A percentile compares a stretch with the other conserved stretches of the same genome.
phyloP scores from a whole-genome alignment of 805 yeast genomes.

The Scheffersomyces coipomensis region DNA sequence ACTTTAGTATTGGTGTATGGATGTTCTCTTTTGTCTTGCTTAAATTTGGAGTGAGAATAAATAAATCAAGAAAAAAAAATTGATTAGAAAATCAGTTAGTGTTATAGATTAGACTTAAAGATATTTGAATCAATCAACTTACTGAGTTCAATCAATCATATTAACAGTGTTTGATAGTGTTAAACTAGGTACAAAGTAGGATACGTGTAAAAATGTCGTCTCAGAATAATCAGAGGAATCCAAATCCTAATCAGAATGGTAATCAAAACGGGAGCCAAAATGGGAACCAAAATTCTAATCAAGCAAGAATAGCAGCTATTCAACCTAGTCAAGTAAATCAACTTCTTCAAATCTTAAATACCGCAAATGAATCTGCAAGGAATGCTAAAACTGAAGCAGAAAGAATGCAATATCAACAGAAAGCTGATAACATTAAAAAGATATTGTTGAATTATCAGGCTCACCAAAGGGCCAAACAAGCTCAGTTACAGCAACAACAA shows the following conservation, averaged over 20 bases:
- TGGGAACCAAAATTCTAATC: too few relatives aligned
- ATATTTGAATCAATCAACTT: too few relatives aligned
- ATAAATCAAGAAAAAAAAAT: too few relatives aligned
- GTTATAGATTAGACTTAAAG: too few relatives aligned
- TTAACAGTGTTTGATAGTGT: too few relatives aligned
- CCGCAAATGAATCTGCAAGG: slow-evolving; percentile 60
- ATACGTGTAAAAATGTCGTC: neutral
- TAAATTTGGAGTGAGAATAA: too few relatives aligned
- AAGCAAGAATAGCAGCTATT: slow-evolving; percentile 1
- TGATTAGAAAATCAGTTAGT: too few relatives aligned
- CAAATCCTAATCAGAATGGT: neutral
- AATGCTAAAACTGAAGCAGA: slow-evolving; percentile 53
- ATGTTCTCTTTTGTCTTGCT: too few relatives aligned
- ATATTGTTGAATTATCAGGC: slow-evolving; percentile 55
- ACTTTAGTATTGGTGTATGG: too few relatives aligned
- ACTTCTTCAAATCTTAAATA: slow-evolving; percentile 47
- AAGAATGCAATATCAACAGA: slow-evolving; percentile 60
- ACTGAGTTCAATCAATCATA: too few relatives aligned
- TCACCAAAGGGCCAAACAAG: slow-evolving; percentile 32
- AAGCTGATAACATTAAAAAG: slow-evolving; percentile 63
- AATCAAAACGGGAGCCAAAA: neutral
- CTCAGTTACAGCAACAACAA: slow-evolving; percentile 8
- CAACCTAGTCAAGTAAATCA: slow-evolving; percentile 8
- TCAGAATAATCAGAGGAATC: neutral
- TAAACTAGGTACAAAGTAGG: too few relatives aligned